Conservation (phyloP, 352 stramenopile species). For the Blastocystis sp. region DNA sequence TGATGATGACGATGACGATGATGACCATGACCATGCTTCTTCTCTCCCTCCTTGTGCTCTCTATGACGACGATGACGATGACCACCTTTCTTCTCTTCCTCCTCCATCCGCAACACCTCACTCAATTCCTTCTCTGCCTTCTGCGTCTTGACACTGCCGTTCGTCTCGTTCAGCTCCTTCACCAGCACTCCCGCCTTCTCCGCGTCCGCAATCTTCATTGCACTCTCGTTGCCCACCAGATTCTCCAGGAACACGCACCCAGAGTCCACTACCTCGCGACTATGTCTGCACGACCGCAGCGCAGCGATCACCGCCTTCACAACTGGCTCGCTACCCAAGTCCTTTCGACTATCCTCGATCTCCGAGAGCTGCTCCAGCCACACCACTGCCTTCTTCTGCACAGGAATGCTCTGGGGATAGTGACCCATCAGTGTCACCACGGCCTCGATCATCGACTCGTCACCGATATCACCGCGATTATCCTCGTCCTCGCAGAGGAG, state of each 20-base stretch:
- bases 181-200: conserved; percentile 12
- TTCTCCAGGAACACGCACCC: conserved; percentile 1
- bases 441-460: conserved; percentile 1
- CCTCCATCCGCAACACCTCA: neutral
- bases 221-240: neutral
- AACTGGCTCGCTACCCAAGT: neutral
- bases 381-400: neutral
- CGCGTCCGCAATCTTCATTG: neutral
- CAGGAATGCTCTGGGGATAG: neutral
- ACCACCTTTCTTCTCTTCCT: neutral
- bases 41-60: neutral
- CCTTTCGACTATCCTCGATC: neutral
- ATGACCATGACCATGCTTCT: conserved; percentile 13
- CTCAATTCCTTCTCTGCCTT: neutral
- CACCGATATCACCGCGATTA: neutral
- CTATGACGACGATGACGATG: neutral
- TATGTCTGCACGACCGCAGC: neutral
- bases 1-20: neutral
- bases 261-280: neutral
- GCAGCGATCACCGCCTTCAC: conserved; percentile 17
- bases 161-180: neutral
- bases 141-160: conserved; percentile 5
- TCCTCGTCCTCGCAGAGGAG: neutral
- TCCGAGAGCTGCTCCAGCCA: neutral
- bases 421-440: neutral